Base-by-base conservation (phyloP, 2,329 filamentous ascomycete genomes). In the Neurospora sp. region DNA sequence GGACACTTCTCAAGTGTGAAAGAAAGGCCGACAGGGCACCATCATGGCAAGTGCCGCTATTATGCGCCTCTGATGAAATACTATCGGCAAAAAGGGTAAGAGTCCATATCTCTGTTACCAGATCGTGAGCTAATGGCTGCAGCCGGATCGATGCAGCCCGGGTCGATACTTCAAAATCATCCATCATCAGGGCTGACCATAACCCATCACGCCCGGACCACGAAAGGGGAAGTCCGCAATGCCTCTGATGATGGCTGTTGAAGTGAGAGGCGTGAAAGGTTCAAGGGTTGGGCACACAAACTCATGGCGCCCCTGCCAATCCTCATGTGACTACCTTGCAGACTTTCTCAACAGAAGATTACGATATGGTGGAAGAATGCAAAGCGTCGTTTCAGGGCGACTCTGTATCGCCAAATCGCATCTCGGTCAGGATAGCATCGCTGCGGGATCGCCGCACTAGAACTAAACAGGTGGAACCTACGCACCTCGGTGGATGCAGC, bases 211-310 rank as follows among this genome's bases (percentile, higher is more conserved):
- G 6, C 43, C 37, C 46, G 46, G 70, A 66, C 28, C 12, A 57
- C 57, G 12, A 69, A 10, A 65, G 71, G 71, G 71, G 71, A 71
- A 72, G 71, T 72, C 71, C 71, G 71, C 38, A 68, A 19, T 33
- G 46, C 11, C 52, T 36, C 28, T 36, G 23, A 36, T 62, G 52
- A 62, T 62, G 52, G 52, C 12, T 62, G 46, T 57, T 57, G 23
- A 33, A 33, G 28, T 33, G 52, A 33, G 52, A 62, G 52, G 28
- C 23, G 15, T 17, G 52, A 62, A 15, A 33, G 23, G 52, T 62
- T 62, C 52, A n/a, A 62, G 28, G 23, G 15, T 62, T 17, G 23
- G 28, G 52, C 8, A 23, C 6, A 33, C 19, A 52, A 23, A 52
- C 19, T 23, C 52, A 8, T 33, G 52, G 23, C 43, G 43, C 19